Percentiles rank a stretch among this genome's conserved stretches.
These are phyloP conservation scores for Cyclotella sp. DNA, from an alignment of 108 stramenopile species.

Conservation along the genomic window DNA sequence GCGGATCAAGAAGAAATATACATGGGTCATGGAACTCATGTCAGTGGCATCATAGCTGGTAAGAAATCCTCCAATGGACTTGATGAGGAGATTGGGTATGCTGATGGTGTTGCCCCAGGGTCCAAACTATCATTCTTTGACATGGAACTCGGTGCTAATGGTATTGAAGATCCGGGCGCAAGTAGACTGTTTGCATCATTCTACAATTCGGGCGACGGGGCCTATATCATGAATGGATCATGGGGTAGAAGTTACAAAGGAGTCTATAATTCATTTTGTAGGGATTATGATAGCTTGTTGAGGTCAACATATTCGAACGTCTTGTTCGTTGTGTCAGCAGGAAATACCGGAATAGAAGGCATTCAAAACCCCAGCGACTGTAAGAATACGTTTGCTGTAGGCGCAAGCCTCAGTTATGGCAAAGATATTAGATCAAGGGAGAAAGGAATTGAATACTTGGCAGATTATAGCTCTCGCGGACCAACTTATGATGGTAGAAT, in stretches of 20 bases:
- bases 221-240: slow-evolving; percentile 39
- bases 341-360: slow-evolving; percentile 69
- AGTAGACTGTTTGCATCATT: slow-evolving; percentile 41
- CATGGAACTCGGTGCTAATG: slow-evolving; percentile 43
- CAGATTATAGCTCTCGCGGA: slow-evolving; percentile 69
- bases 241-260: slow-evolving; percentile 50
- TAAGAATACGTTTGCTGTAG: slow-evolving; percentile 75
- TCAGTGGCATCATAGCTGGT: slow-evolving; percentile 55
- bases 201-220: slow-evolving; percentile 38
- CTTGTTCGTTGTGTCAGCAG: slow-evolving; percentile 73
- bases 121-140: slow-evolving; percentile 61
- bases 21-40: slow-evolving; percentile 61
- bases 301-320: slow-evolving; percentile 55
- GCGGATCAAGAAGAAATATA: slow-evolving; percentile 31
- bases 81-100: slow-evolving; percentile 39
- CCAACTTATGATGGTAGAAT: slow-evolving; percentile 77
- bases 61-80: slow-evolving; percentile 46
- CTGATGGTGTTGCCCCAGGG: slow-evolving; percentile 53
- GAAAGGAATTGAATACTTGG: slow-evolving; percentile 62
- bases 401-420: slow-evolving; percentile 55
- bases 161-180: slow-evolving; percentile 48
- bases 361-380: slow-evolving; percentile 61
- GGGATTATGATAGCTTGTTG: slow-evolving; percentile 43
- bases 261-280: slow-evolving; percentile 40
- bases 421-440: slow-evolving; percentile 38